Evolutionary conservation across 371 early-diverging fungal species (phyloP).

Genomic region (Blyttiomyces sp.): DNA sequence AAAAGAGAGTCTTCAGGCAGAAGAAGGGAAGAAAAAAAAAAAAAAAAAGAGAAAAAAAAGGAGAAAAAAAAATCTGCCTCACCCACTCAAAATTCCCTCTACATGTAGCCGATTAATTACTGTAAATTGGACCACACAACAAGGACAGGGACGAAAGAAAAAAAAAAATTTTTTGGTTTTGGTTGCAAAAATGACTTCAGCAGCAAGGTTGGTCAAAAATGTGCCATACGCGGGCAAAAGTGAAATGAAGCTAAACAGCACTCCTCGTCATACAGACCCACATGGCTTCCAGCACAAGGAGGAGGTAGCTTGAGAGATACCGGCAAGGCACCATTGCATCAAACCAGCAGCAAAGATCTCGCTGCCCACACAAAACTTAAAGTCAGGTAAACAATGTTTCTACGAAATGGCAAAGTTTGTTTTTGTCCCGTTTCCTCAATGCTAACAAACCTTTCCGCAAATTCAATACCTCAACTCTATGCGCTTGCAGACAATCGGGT

Average conservation of each 20-base stretch:
- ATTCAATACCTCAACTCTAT: neutral
- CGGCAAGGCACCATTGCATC: constrained; percentile 70
- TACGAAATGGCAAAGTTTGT: neutral
- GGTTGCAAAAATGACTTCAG: neutral
- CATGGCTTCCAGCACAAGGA: constrained; percentile 49
- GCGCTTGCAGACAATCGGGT: constrained; percentile 62
- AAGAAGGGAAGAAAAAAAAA: no score
- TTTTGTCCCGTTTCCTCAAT: neutral
- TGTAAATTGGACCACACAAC: no score
- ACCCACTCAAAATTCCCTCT: no score
- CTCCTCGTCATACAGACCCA: constrained; percentile 31
- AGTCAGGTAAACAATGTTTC: constrained; percentile 50
- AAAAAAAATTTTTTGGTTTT: no score
- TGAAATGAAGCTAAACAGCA: neutral
- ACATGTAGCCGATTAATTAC: no score
- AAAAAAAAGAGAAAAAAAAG: no score
- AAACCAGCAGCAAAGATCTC: constrained; percentile 74
- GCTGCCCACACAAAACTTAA: constrained; percentile 88
- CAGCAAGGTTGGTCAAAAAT: neutral
- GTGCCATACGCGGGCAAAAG: neutral
- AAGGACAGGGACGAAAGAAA: no score
- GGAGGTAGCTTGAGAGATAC: constrained; percentile 46
- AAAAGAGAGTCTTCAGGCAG: no score
- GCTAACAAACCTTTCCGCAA: neutral
- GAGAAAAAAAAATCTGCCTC: no score